Evolutionary conservation across 371 early-diverging fungal species (phyloP).

Genomic region (Fennellomyces sp.): DNA sequence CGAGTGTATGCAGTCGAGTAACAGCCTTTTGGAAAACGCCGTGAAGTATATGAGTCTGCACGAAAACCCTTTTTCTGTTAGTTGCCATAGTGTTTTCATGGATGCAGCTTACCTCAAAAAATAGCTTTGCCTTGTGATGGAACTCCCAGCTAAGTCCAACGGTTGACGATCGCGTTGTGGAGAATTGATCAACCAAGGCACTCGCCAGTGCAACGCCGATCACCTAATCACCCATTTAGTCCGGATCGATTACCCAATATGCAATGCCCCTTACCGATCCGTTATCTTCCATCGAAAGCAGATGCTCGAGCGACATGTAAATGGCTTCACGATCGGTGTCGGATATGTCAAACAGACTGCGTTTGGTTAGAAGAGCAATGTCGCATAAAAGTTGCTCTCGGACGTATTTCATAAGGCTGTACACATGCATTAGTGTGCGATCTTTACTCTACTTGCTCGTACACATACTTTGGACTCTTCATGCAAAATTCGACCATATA

Average conservation of each 20-base stretch:
- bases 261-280: constrained; percentile 32
- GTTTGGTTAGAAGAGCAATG: constrained; percentile 65
- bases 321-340: constrained; percentile 57
- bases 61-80: background rate
- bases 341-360: constrained; percentile 65
- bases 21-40: constrained; percentile 34
- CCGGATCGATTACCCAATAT: background rate
- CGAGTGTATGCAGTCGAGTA: constrained; percentile 31
- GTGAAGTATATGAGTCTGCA: constrained; percentile 27
- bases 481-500: constrained; percentile 63
- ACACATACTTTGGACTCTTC: constrained; percentile 39
- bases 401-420: constrained; percentile 50
- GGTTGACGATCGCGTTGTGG: constrained; percentile 60
- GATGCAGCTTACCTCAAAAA: constrained; percentile 58
- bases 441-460: background rate
- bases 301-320: constrained; percentile 51
- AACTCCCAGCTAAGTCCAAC: constrained; percentile 73
- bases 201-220: constrained; percentile 58
- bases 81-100: background rate
- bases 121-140: constrained; percentile 66
- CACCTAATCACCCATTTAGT: constrained; percentile 19
- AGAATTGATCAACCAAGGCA: constrained; percentile 70
- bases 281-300: constrained; percentile 47
- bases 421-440: background rate
- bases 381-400: constrained; percentile 49